Conservation (phyloP, 805 yeast species). For the Cyberlindnera japonica region DNA sequence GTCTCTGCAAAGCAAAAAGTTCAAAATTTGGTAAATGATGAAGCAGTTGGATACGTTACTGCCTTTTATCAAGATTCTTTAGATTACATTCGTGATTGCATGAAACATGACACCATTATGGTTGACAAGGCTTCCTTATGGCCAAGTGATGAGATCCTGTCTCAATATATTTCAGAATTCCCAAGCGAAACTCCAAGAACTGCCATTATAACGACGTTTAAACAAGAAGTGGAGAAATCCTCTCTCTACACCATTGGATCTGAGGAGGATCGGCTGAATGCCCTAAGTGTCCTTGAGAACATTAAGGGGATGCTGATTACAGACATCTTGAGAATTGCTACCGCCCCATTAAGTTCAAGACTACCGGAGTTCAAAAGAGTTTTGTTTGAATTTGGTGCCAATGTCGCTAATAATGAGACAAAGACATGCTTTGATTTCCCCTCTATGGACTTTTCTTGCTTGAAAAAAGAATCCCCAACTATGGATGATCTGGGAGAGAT, state of each 20-base stretch:
- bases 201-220: constrained; percentile 45
- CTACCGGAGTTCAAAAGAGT: constrained; percentile 43
- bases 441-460: constrained; percentile 14
- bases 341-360: constrained; percentile 55
- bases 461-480: constrained; percentile 1
- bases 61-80: constrained; percentile 47
- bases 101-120: constrained; percentile 49
- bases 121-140: constrained; percentile 65
- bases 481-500: constrained; percentile 28
- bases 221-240: constrained; percentile 33
- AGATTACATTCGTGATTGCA: constrained; percentile 39
- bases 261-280: constrained; percentile 31
- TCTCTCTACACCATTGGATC: constrained; percentile 36
- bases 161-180: constrained; percentile 58
- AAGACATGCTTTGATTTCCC: constrained; percentile 52
- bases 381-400: constrained; percentile 48
- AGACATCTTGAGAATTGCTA: constrained; percentile 54
- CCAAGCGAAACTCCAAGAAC: constrained; percentile 46
- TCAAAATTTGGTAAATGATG: constrained; percentile 6
- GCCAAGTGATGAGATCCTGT: constrained; percentile 76
- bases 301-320: constrained; percentile 43
- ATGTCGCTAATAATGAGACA: constrained; percentile 36
- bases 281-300: constrained; percentile 40
- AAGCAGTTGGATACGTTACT: constrained; percentile 48
- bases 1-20: neutral